Percentiles rank a stretch among this genome's conserved stretches.
Evolutionary conservation across 768 basidiomycete genomes (phyloP).

Genomic region (Collybiopsis luxurians): DNA sequence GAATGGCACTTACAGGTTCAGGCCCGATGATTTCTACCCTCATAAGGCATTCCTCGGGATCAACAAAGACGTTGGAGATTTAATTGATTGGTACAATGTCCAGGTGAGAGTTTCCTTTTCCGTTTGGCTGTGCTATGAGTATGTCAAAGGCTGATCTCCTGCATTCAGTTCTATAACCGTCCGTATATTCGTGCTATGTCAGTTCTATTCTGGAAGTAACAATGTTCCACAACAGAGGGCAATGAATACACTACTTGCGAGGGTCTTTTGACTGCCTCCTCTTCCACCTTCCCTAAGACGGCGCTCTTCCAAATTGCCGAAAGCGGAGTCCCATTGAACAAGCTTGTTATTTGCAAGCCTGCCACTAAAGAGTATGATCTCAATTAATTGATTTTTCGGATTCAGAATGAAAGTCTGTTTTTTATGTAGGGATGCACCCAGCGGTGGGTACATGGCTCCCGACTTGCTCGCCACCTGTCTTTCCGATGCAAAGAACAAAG

Average conservation of each 20-base stretch:
- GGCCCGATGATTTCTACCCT: slow-evolving; percentile 34
- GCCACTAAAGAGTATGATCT: slow-evolving; percentile 29
- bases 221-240: slow-evolving; percentile 44
- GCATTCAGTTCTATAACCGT: slow-evolving; percentile 42
- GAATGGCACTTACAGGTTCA: slow-evolving; percentile 30
- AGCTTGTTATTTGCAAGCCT: slow-evolving; percentile 78
- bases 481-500: slow-evolving; percentile 50
- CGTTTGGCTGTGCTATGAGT: background rate
- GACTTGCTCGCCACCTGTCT: slow-evolving; percentile 58
- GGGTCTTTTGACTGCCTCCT: slow-evolving; percentile 56
- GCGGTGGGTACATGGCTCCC: slow-evolving; percentile 60
- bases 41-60: slow-evolving; percentile 54
- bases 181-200: slow-evolving; percentile 12
- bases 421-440: slow-evolving; percentile 39
- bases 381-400: background rate
- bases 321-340: slow-evolving; percentile 53
- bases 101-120: slow-evolving; percentile 31
- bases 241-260: slow-evolving; percentile 63
- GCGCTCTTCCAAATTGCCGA: slow-evolving; percentile 58
- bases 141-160: slow-evolving; percentile 3
- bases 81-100: slow-evolving; percentile 67
- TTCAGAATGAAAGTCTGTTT: background rate
- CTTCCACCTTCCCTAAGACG: slow-evolving; percentile 57
- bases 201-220: background rate
- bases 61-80: slow-evolving; percentile 45